Evolutionary conservation across 2,329 filamentous ascomycete species (phyloP), one percentile per base, ranked within the genome.

Genomic region (Aspergillus proliferans): DNA sequence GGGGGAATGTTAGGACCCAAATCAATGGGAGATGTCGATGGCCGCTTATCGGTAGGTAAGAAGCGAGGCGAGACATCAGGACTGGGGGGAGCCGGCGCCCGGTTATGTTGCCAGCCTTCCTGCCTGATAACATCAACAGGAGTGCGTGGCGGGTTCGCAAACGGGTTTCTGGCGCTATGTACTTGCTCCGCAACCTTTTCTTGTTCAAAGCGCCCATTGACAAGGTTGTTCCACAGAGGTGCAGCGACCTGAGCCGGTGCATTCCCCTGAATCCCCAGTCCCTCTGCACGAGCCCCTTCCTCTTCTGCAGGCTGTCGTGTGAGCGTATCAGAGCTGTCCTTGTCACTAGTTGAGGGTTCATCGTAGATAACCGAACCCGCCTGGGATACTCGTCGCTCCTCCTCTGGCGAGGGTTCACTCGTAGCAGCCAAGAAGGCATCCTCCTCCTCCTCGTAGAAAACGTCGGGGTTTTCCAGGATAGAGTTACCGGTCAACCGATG

Each of bases 391-490:
- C 45, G 51, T 24, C 49, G 45, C 33, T 52, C 53, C 24, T 55
- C 53, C 7, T 54, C 54, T 40, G 52, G 59, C 5, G 62, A 61
- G 14, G 60, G 60, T 41, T 68, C 59, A 36, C 60, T 64, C 10
- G 60, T 64, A 21, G 71, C 72, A 21, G 72, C 72, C 39, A 75
- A 54, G 49, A 75, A 75, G 8, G 71, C 72, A 58, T 76, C 73
- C 50, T 76, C 74, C 51, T 76, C 74, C 52, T 77, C 73, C 54
- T 77, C 74, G 43, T 76, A 71, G 49, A 76, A 75, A 4, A 76
- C 74, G 54, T 76, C 74, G 5, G 67, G 66, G 38, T 70, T 69
- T 44, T 71, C 67, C 45, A 75, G 58, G 1, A 65, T 60, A 6
- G 68, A 58, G 39, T 63, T 67, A 22, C 66, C 71, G 12, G 65